Evolutionary conservation across 805 yeast genomes (phyloP).

Genomic region (Metschnikowia amazonensis): DNA sequence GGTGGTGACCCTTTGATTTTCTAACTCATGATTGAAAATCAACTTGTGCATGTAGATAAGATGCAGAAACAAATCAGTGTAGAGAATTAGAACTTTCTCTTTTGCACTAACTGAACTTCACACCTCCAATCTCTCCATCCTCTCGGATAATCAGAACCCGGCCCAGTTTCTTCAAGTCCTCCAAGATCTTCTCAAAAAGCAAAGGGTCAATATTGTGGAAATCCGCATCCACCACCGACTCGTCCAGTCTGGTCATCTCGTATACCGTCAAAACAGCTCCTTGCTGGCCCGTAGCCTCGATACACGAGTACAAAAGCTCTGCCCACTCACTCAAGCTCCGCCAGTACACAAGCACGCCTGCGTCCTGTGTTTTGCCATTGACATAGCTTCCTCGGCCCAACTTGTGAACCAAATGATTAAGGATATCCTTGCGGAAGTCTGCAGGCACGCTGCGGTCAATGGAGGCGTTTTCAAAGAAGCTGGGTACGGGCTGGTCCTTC

Average conservation of each 20-base stretch:
- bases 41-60: no score
- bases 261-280: conserved; percentile 77
- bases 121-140: conserved; percentile 64
- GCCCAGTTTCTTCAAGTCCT: conserved; percentile 58
- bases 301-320: conserved; percentile 28
- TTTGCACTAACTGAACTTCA: conserved; percentile 67
- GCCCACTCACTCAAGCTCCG: conserved; percentile 52
- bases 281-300: conserved; percentile 72
- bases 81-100: no score
- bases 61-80: no score
- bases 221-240: conserved; percentile 50
- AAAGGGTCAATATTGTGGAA: conserved; percentile 60
- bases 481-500: conserved; percentile 10
- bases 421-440: conserved; percentile 53
- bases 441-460: conserved; percentile 53
- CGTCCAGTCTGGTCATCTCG: conserved; percentile 61
- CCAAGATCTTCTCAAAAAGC: conserved; percentile 52
- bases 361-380: conserved; percentile 49
- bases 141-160: conserved; percentile 72
- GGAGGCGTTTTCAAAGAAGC: conserved; percentile 48
- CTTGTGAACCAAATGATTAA: conserved; percentile 51
- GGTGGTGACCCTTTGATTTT: no score
- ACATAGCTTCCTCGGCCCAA: conserved; percentile 54
- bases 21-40: no score
- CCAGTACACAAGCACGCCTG: conserved; percentile 61